Conservation (phyloP, 2,329 filamentous ascomycete genomes). For the Gnomoniopsis sp. region DNA sequence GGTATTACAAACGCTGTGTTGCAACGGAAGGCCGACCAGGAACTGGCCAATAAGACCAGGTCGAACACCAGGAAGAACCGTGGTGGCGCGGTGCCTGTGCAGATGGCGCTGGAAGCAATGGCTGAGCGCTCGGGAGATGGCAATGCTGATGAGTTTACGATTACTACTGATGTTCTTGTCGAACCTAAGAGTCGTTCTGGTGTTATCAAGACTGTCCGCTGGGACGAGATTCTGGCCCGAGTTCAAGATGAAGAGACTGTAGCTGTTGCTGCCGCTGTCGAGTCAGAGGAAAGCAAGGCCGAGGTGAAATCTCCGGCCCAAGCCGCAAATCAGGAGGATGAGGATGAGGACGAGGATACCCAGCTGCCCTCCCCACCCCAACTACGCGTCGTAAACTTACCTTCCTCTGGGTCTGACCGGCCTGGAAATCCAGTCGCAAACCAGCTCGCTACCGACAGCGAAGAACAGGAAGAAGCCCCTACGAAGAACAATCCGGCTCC, state of each 20-base stretch:
- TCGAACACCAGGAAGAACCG: conserved; percentile 46
- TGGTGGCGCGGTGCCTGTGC: conserved; percentile 31
- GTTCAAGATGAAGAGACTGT: conserved; percentile 23
- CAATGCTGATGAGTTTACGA: neutral
- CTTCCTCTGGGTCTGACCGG: neutral
- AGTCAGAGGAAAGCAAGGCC: neutral
- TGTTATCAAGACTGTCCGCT: conserved; percentile 28
- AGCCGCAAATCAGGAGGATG: no score
- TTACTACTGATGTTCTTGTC: neutral
- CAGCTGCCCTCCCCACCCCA: neutral
- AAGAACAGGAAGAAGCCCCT: neutral
- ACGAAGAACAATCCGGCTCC: conserved; percentile 1
- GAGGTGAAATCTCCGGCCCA: neutral
- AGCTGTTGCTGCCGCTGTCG: neutral
- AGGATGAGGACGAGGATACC: conserved; percentile 1
- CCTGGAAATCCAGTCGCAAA: neutral
- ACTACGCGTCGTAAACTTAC: neutral
- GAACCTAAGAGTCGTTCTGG: neutral
- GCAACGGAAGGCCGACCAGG: conserved; percentile 36
- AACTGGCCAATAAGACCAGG: conserved; percentile 38
- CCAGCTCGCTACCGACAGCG: neutral
- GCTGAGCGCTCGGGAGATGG: neutral
- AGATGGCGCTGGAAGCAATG: conserved; percentile 25
- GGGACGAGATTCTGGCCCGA: conserved; percentile 29
- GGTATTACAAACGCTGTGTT: conserved; percentile 19